A percentile compares a stretch with the other conserved stretches of the same genome.
phyloP scores from a whole-genome alignment of 805 yeast species.

The Yamadazyma paraphyllophila region DNA sequence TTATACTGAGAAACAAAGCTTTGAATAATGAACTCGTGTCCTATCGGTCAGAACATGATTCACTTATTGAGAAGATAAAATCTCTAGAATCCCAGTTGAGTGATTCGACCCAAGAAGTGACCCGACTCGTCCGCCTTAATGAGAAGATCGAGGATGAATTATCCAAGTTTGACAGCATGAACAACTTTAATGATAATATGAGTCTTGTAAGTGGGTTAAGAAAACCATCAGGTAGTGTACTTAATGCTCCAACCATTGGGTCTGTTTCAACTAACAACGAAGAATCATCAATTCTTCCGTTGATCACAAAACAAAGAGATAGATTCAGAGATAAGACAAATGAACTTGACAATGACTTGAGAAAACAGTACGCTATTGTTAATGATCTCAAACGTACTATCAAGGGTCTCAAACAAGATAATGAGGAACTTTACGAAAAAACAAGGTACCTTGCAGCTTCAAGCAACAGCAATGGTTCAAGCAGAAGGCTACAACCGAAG shows the following conservation, averaged over 20 bases:
- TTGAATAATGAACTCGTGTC: conserved; percentile 69
- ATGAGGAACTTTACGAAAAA: conserved; percentile 75
- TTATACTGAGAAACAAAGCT: conserved; percentile 69
- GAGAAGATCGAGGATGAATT: conserved; percentile 73
- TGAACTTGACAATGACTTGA: conserved; percentile 80
- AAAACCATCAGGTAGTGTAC: conserved; percentile 10
- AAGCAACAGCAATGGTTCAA: conserved; percentile 28
- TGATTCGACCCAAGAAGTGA: conserved; percentile 36
- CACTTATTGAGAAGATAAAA: conserved; percentile 38
- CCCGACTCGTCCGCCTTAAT: conserved; percentile 46
- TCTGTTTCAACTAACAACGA: conserved; percentile 17
- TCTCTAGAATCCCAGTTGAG: conserved; percentile 39
- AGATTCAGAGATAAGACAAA: conserved; percentile 80
- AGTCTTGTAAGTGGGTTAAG: conserved; percentile 62
- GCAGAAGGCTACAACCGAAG: conserved; percentile 23
- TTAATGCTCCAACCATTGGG: conserved; percentile 3
- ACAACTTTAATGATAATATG: conserved; percentile 54
- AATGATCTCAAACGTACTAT: conserved; percentile 65
- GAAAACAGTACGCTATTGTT: conserved; percentile 52
- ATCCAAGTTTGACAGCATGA: conserved; percentile 50
- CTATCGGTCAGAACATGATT: conserved; percentile 57
- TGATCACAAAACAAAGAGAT: conserved; percentile 92
- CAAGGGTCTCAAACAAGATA: conserved; percentile 64
- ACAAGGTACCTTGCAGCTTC: conserved; percentile 60
- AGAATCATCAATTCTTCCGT: conserved; percentile 65